Evolutionary conservation across 2,329 filamentous ascomycete genomes (phyloP), one percentile per base, ranked within the genome.

Genomic region (Dothiorella sarmentorum): DNA sequence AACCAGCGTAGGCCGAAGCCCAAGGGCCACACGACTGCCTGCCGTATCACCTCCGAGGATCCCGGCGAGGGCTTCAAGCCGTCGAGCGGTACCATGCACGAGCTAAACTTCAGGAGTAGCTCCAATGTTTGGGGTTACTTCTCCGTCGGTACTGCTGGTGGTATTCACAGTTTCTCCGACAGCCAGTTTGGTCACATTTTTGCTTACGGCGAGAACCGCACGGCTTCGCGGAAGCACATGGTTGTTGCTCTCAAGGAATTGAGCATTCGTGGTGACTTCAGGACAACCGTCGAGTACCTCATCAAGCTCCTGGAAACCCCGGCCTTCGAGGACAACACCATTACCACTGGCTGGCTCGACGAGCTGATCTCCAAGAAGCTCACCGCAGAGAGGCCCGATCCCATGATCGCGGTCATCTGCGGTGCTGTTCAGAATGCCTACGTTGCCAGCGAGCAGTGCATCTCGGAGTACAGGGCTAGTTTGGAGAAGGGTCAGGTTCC

Each of bases 51-150:
- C 24, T 99, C 94, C 0, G 94, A 99, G 76, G 94, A 99, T 73
- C 94, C 94, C 9, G 94, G 95, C 69, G 94, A 99, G 82, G 94
- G 94, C 56, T 99, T 99, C 86, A 99, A 99, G 84, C 94, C 94
- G 60, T 99, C 94, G 44, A 96, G 93, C 70, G 94, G 94, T 85
- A 96, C 93, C 56, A 95, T 99, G 85, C 94, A 97, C 80, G 94
- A 99, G 72, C 81, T 99, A 71, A 99, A 99, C 82, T 99, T 99
- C 85, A 86, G 94, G 72, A 95, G 89, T 80, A 96, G 91, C 74
- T 97, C 94, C 63, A 99, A 99, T 67, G 94, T 97, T 59, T 99
- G 94, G 94, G 94, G 94, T 82, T 99, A 99, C 78, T 99, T 99
- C 85, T 99, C 94, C 56, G 94, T 99, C 74, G 90, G 92, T 79